These are phyloP conservation scores for Magnolia sinica DNA, from an alignment of 164 flowering plant genomes.

Conservation along the genomic window DNA sequence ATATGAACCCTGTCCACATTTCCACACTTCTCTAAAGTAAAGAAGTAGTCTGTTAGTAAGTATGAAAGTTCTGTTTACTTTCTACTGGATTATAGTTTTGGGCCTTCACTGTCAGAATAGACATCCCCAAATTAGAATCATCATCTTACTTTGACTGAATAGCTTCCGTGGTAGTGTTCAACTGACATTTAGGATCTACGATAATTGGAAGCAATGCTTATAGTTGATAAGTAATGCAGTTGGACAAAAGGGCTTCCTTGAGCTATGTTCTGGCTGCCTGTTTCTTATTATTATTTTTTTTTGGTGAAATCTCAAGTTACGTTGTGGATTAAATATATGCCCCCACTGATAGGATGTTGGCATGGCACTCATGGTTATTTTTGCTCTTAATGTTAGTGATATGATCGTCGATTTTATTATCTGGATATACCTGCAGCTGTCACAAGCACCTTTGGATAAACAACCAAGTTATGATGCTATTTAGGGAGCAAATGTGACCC, in stretches of 20 bases:
- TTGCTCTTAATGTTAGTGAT: not conserved
- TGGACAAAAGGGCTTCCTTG: not conserved
- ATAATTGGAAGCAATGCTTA: not conserved
- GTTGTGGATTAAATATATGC: not conserved
- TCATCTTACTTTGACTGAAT: not conserved
- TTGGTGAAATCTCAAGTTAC: no score
- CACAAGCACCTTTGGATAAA: constrained; percentile 77
- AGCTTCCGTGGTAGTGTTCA: not conserved
- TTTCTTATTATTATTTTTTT: not conserved
- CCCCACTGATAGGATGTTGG: not conserved
- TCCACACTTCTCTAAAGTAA: no score
- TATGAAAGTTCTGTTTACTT: not conserved
- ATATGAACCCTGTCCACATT: not conserved
- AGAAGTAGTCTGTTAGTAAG: no score
- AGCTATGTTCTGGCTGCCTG: not conserved
- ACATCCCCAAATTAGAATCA: not conserved
- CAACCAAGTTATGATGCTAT: constrained; percentile 85
- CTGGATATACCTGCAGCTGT: constrained; percentile 50
- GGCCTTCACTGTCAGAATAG: no score
- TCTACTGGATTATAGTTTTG: not conserved
- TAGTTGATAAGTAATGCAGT: not conserved
- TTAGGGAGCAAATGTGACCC: constrained; percentile 81
- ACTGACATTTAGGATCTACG: not conserved
- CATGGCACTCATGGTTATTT: not conserved
- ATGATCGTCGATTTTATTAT: not conserved